Base-by-base conservation (phyloP, 2,329 filamentous ascomycete genomes). In the Claviceps capensis region DNA sequence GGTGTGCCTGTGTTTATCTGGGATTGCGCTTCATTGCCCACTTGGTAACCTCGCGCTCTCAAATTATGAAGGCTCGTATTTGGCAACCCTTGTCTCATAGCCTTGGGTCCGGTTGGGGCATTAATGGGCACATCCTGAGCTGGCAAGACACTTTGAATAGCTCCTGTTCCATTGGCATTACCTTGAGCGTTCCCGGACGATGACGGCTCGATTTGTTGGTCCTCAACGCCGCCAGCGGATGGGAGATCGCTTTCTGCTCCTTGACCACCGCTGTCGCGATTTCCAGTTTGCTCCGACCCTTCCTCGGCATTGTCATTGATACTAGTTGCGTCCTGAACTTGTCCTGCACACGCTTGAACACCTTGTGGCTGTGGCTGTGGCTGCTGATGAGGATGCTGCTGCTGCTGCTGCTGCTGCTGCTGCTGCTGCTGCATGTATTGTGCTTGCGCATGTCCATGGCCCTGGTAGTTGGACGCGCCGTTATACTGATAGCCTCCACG, bases 71-170 rank as follows among this genome's bases (percentile, higher is more conserved):
- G 78, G 58, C 86, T 87, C 53, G 84, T 90, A 66, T 94, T 94
- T 49, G 87, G 86, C 11, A 89, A 73, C 34, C 89, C 88, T 67
- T 93, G 85, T 56, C 91, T 80, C 88, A 97, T 95, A 17, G 93
- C 93, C 69, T 93, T 90, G 47, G 93, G 93, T 9, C 90, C 93
- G 51, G 86, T 95, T 30, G 93, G 93, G 30, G 93, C 93, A 69
- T 76, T 88, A 69, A 82, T 67, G 45, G 81, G 81, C 49, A 70
- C 67, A 60, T 71, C 66, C 56, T 70, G 66, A 53, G 59, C 62
- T 50, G 66, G 54, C 53, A 63, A 52, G 30, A 67, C 61, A 49
- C 63, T 64, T 56, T 65, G 67, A 54, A 67, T 62, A 41, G 58
- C 54, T 46, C 58, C 59, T 47, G 58, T 45, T 52, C 59, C 59